These are phyloP conservation scores for Colletotrichum costaricense DNA, from an alignment of 2,329 filamentous ascomycete species.

Conservation along the genomic window DNA sequence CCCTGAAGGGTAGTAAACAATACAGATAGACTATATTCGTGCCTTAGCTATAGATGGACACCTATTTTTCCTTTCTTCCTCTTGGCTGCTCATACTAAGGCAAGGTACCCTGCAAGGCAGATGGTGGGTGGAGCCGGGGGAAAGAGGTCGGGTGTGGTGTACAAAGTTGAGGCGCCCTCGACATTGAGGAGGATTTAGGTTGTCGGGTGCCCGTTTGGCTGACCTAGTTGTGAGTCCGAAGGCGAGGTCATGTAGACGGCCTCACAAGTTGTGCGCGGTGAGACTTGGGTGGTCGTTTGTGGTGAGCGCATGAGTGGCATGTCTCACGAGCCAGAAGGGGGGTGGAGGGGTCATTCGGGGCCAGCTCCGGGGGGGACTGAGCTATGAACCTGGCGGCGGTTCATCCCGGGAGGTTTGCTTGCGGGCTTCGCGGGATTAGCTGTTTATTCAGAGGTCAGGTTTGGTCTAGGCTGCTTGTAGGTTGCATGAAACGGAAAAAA, in stretches of 20 bases:
- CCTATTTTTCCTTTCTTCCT: background rate
- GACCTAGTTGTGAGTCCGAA: conserved; percentile 27
- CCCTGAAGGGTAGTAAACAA: background rate
- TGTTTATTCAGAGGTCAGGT: background rate
- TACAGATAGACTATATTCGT: background rate
- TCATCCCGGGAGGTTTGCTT: background rate
- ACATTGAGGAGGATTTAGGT: background rate
- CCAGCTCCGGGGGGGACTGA: conserved; percentile 30
- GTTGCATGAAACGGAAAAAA: conserved; percentile 20
- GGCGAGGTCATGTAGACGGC: conserved; percentile 31
- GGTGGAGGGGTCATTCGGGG: conserved; percentile 28
- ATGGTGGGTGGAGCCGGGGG: too few species aligned
- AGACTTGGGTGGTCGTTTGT: conserved; percentile 33
- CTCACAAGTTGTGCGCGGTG: conserved; percentile 32
- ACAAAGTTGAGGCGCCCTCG: background rate
- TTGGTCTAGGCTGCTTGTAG: background rate
- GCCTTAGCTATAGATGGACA: background rate
- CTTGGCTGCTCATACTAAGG: background rate
- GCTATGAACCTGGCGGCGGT: conserved; percentile 11
- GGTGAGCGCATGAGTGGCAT: conserved; percentile 34
- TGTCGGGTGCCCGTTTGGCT: conserved; percentile 31
- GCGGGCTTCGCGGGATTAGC: background rate
- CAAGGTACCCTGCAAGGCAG: background rate
- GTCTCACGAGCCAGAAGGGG: conserved; percentile 22
- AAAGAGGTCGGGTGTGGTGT: background rate